These are phyloP conservation scores for Passiflora organensis DNA, from an alignment of 345 rosid species.

Conservation along the genomic window DNA sequence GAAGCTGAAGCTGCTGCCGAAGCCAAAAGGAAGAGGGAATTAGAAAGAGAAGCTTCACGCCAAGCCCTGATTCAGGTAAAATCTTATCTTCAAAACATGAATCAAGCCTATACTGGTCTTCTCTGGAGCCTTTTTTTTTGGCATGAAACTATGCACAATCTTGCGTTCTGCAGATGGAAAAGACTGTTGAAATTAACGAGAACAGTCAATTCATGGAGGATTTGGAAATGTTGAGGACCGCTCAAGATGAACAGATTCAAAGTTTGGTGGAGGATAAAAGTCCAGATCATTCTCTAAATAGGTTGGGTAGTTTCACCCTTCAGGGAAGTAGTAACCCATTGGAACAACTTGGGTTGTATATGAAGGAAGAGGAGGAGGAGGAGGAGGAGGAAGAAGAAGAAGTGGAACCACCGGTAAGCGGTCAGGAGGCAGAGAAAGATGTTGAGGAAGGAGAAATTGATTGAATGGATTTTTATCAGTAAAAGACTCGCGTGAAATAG, in stretches of 20 bases:
- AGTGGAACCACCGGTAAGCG: slow-evolving; percentile 35
- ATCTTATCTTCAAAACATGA: not conserved
- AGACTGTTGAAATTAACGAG: slow-evolving; percentile 85
- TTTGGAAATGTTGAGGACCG: slow-evolving; percentile 64
- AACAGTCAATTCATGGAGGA: slow-evolving; percentile 75
- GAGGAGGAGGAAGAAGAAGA: slow-evolving; percentile 69
- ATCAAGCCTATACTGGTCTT: too few species aligned
- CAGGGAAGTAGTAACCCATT: slow-evolving; percentile 66
- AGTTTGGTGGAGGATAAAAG: slow-evolving; percentile 51
- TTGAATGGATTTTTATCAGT: too few species aligned
- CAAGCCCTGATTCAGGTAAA: slow-evolving; percentile 72
- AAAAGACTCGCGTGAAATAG: too few species aligned
- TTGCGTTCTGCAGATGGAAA: slow-evolving; percentile 67
- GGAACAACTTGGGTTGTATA: slow-evolving; percentile 74
- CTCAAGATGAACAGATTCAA: slow-evolving; percentile 41
- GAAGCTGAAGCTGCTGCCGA: slow-evolving; percentile 79
- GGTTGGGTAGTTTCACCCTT: slow-evolving; percentile 65
- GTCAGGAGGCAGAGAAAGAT: slow-evolving; percentile 33
- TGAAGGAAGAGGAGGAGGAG: slow-evolving; percentile 50
- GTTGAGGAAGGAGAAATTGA: slow-evolving; percentile 90
- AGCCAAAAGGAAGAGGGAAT: slow-evolving; percentile 66
- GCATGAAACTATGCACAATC: not conserved
- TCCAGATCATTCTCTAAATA: slow-evolving; percentile 39
- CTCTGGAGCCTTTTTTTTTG: too few species aligned
- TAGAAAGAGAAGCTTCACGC: slow-evolving; percentile 88